Evolutionary conservation across 2,329 filamentous ascomycete species (phyloP).

Genomic region (Cladosporium sp.): DNA sequence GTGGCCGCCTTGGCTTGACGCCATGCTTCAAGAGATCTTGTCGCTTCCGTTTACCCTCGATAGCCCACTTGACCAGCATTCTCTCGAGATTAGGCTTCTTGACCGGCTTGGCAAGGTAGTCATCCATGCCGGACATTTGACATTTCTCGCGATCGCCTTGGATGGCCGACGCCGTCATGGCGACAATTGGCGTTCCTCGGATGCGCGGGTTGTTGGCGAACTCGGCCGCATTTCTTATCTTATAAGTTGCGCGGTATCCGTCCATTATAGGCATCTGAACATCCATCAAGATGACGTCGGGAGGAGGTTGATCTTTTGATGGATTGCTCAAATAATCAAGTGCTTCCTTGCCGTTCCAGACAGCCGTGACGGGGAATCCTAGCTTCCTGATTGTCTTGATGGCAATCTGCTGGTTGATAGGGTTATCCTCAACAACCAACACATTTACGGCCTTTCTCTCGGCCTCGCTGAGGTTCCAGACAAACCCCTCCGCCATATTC

Average conservation of each 20-base stretch:
- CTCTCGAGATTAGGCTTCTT: constrained; percentile 62
- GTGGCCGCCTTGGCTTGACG: constrained; percentile 16
- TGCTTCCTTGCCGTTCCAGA: constrained; percentile 75
- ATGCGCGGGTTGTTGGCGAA: constrained; percentile 55
- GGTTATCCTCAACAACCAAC: constrained; percentile 79
- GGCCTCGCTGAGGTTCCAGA: constrained; percentile 49
- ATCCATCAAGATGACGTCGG: constrained; percentile 63
- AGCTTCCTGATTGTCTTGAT: constrained; percentile 69
- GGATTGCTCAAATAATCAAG: constrained; percentile 60
- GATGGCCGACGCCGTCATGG: constrained; percentile 77
- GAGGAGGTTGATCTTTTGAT: constrained; percentile 47
- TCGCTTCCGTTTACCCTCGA: constrained; percentile 37
- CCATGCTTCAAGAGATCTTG: constrained; percentile 19
- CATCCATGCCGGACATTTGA: constrained; percentile 69
- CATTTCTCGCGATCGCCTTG: constrained; percentile 74
- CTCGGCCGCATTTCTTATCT: constrained; percentile 62
- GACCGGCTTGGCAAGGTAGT: constrained; percentile 67
- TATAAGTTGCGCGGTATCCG: constrained; percentile 71
- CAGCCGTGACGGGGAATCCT: constrained; percentile 64
- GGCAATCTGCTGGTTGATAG: constrained; percentile 67
- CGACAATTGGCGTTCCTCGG: constrained; percentile 65
- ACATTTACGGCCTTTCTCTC: constrained; percentile 63
- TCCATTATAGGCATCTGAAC: constrained; percentile 58
- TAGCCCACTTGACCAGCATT: constrained; percentile 67
- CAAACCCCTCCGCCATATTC: constrained; percentile 35